Conservation (phyloP, 495 filamentous ascomycete genomes). For the Podospora pseudocomata region DNA sequence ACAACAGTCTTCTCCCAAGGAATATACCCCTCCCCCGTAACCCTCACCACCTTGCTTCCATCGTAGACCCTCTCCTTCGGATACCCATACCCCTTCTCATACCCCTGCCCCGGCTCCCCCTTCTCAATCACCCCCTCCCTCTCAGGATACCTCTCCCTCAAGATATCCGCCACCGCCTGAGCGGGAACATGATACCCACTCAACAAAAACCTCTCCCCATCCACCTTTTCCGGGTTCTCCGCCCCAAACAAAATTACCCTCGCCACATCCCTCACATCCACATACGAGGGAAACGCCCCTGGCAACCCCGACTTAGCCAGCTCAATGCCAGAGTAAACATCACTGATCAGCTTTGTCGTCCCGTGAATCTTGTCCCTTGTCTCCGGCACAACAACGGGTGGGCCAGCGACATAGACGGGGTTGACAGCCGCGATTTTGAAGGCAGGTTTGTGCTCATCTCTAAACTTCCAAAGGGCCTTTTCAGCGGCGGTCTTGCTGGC, state of each 20-base stretch:
- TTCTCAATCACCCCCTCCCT: constrained; percentile 31
- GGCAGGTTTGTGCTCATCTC: constrained; percentile 43
- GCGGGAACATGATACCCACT: constrained; percentile 24
- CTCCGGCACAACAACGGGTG: constrained; percentile 26
- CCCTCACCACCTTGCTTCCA: constrained; percentile 27
- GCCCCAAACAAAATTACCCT: constrained; percentile 35
- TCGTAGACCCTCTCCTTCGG: constrained; percentile 23
- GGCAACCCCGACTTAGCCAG: constrained; percentile 3
- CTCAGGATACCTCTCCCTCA: constrained; percentile 37
- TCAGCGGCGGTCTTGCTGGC: constrained; percentile 56
- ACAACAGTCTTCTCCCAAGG: constrained; percentile 38
- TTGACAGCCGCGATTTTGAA: constrained; percentile 53
- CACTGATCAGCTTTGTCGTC: constrained; percentile 22
- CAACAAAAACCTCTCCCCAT: constrained; percentile 38
- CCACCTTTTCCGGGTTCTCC: constrained; percentile 32
- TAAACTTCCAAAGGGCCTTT: constrained; percentile 50
- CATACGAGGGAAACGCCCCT: constrained; percentile 24
- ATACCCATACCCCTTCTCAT: constrained; percentile 24
- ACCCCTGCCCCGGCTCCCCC: constrained; percentile 40
- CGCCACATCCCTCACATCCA: constrained; percentile 48
- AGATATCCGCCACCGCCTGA: constrained; percentile 41
- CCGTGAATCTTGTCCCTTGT: constrained; percentile 19
- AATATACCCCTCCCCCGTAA: constrained; percentile 35
- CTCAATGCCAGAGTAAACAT: constrained; percentile 27
- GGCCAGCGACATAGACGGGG: constrained; percentile 38